Base-by-base conservation (phyloP, 164 flowering plant genomes). In the Piper betle region DNA sequence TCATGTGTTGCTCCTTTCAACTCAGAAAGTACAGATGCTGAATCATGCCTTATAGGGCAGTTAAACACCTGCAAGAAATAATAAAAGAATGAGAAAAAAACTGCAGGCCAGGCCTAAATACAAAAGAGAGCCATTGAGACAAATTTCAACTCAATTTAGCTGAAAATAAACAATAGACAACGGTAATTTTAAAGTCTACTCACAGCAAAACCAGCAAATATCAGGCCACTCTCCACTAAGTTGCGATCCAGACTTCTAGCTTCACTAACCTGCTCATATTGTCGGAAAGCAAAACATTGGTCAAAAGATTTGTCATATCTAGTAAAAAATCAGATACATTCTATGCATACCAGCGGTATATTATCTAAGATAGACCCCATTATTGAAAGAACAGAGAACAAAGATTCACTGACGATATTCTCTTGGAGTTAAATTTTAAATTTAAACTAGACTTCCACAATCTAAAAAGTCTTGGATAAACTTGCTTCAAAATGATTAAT, bases 171-270 rank as follows among this genome's bases (percentile, higher is more conserved):
- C 46, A 42, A 2, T 42, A 42, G 11, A 6, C 46, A 42, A 42
- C 7, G 0, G 46, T 11, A 42, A 6, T 6, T 6, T 42, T 6
- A 37, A 18, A 17, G 25, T 46, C 48, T 53, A 20, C 43, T 79
- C 79, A 93, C 99, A 66, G 85, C 97, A 81, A 93, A 93, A 62
- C 99, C 99, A 70, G 91, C 95, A 85, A 90, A 90, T 20, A 75
- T 80, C 62, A 93, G 94, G 61, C 72, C 86, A 70, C 74, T 81
- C 73, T 93, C 99, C 68, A 93, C 91, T 4, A 67, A 53, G 61
- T 88, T 88, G 65, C 99, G 84, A 42, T 93, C 96, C 87, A 93
- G 70, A 84, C 71, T 84, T 78, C 99, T 81, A 39, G 89, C 97
- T 75, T 90, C 97, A 74, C 92, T 81, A 71, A 90, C 97, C 97